Evolutionary conservation across 768 basidiomycete genomes (phyloP).

Genomic region (Suillus bovinus): DNA sequence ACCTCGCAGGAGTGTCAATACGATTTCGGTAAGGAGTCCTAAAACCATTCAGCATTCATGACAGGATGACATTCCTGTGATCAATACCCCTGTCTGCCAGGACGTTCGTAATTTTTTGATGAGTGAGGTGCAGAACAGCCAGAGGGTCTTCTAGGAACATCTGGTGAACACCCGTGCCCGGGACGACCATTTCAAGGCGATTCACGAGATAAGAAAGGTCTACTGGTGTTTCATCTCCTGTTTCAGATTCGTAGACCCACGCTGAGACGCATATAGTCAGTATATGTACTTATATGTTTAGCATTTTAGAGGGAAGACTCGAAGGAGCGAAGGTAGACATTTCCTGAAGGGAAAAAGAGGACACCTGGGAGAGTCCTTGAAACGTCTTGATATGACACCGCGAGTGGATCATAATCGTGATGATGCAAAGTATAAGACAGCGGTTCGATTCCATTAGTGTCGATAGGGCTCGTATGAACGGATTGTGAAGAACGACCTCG

Average conservation of each 20-base stretch:
- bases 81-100: constrained; percentile 26
- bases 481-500: constrained; percentile 7
- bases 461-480: background rate
- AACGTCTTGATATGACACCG: background rate
- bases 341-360: background rate
- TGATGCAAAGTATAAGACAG: background rate
- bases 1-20: constrained; percentile 45
- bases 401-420: background rate
- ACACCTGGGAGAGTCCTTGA: background rate
- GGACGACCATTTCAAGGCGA: constrained; percentile 38
- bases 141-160: constrained; percentile 7
- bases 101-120: constrained; percentile 44
- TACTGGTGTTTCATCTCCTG: constrained; percentile 43
- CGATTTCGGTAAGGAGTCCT: constrained; percentile 50
- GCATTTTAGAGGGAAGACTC: background rate
- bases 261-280: constrained; percentile 31
- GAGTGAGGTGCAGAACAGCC: constrained; percentile 14
- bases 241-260: constrained; percentile 40
- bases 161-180: constrained; percentile 13
- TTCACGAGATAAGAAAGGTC: constrained; percentile 38
- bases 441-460: background rate
- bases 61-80: constrained; percentile 34
- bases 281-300: constrained; percentile 3
- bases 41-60: constrained; percentile 15
- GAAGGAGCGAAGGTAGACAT: background rate